Base-by-base conservation (phyloP, 1,139 yeast genomes). In the Sugiyamaella castrensis region DNA sequence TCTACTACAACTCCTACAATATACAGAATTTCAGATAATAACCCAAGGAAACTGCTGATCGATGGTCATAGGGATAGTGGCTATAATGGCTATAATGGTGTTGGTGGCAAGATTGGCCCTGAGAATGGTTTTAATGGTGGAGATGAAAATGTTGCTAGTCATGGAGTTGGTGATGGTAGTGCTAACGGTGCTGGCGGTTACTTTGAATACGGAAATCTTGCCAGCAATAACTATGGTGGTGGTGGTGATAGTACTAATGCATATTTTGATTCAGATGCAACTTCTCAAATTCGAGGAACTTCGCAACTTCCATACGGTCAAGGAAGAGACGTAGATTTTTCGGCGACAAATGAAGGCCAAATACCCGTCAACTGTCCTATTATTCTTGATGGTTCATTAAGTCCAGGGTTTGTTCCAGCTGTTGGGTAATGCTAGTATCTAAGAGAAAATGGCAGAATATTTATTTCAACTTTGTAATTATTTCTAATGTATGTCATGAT, bases 321-420 rank as follows among this genome's bases (percentile, higher is more conserved):
- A 19, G 24, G 24, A n/a, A n/a, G n/a, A n/a, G n/a, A n/a, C n/a
- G n/a, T n/a, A n/a, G n/a, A n/a, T 5, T 19, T 19, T 19, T 16
- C 36, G 8, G 8, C 35, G 16, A 4, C n/a, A 15, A 16, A 26
- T 10, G 40, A 37, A 13, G 26, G 12, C 15, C 36, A 30, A 30
- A 24, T 35, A 15, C 46, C 46, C 1, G 41, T 42, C 30, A 50
- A 54, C 35, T 49, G 44, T 37, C 53, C 57, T 1, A 41, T 54
- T 10, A 43, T 41, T 27, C 47, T 54, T 6, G 57, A 54, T 42
- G 52, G 53, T 3, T 46, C 57, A 4, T 29, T 54, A 11, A 52
- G 55, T 19, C 49, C 53, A 1, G 51, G 47, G 7, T 54, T 54
- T 40, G 53, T 55, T 5, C 44, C 52, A 13, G 52, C 53, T 6